Conservation (phyloP, 208 protist genomes). For the Leishmania lainsoni region DNA sequence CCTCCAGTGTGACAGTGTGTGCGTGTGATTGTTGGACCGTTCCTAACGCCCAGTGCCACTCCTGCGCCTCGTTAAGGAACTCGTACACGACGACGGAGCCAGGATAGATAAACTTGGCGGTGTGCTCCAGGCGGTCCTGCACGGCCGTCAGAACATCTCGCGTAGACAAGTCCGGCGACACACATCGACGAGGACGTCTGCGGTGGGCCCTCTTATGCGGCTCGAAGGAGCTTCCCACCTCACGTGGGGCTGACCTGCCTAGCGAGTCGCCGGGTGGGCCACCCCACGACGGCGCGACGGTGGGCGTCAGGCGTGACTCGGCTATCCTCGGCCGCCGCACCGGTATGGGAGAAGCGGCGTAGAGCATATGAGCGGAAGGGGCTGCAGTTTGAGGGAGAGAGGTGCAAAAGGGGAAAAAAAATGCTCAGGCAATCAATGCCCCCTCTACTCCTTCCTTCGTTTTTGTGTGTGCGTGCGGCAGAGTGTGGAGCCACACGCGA, state of each 20-base stretch:
- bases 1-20: conserved; percentile 35
- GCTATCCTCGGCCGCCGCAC: conserved; percentile 3
- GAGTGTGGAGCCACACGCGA: too few species aligned
- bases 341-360: background rate
- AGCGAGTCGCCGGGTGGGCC: too few species aligned
- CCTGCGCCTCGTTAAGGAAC: conserved; percentile 35
- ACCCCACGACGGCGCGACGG: background rate
- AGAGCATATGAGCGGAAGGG: background rate
- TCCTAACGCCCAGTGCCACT: conserved; percentile 55
- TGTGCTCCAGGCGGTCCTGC: conserved; percentile 13
- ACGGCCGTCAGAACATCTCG: conserved; percentile 20
- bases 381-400: background rate
- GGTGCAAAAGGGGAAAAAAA: background rate
- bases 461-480: background rate
- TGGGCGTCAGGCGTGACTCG: background rate
- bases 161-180: conserved; percentile 13
- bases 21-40: conserved; percentile 32
- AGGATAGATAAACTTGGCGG: conserved; percentile 19
- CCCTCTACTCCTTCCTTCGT: background rate
- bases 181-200: conserved; percentile 1
- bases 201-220: background rate
- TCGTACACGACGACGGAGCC: conserved; percentile 62
- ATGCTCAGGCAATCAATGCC: background rate
- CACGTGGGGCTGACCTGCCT: background rate
- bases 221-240: background rate